Conservation (phyloP, 1,284 basidiomycete genomes). For the Lentinula novae-zelandiae region DNA sequence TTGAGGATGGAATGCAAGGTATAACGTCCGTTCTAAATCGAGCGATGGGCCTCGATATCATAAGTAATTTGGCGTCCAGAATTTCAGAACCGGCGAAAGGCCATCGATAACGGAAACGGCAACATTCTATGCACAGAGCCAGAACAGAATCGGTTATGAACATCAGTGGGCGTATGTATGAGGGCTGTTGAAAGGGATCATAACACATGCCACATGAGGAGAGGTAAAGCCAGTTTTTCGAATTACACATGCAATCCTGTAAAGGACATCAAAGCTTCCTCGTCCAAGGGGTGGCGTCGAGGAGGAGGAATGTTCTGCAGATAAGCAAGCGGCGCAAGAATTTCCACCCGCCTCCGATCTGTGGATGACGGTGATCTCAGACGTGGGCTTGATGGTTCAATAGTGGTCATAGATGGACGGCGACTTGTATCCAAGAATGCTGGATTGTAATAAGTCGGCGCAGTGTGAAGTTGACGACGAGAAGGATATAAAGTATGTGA, state of each 20-base stretch:
- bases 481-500: slow-evolving; percentile 5
- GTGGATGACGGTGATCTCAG: too few relatives aligned
- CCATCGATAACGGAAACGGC: neutral
- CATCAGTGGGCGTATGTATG: neutral
- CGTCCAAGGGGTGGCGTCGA: slow-evolving; percentile 44
- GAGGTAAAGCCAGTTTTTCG: neutral
- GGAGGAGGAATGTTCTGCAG: slow-evolving; percentile 44
- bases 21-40: neutral
- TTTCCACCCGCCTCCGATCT: too few relatives aligned
- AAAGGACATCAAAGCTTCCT: slow-evolving; percentile 56
- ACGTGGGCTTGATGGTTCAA: neutral
- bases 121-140: neutral
- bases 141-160: neutral
- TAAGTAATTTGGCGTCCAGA: neutral
- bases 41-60: neutral
- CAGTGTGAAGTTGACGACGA: neutral
- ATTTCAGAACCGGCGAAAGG: neutral
- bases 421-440: slow-evolving; percentile 1
- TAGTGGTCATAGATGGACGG: neutral
- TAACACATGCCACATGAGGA: neutral
- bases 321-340: slow-evolving; percentile 52
- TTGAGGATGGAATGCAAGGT: neutral
- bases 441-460: neutral
- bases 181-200: neutral
- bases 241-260: slow-evolving; percentile 12